Evolutionary conservation across 2,329 filamentous ascomycete genomes (phyloP).

Genomic region (Fusarium haematococcum): DNA sequence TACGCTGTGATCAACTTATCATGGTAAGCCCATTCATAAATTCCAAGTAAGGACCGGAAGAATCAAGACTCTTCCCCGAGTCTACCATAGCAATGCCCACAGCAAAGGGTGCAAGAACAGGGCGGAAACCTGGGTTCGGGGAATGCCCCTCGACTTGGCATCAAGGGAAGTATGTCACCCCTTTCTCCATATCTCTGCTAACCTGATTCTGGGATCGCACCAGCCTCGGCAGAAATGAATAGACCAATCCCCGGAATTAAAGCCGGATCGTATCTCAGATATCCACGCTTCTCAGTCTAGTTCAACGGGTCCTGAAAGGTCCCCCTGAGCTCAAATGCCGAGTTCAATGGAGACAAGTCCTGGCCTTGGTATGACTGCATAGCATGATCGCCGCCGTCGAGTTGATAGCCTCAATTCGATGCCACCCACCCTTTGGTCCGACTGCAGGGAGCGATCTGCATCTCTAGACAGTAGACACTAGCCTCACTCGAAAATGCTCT

Average conservation of each 20-base stretch:
- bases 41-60: neutral
- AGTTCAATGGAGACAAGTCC: neutral
- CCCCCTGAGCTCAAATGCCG: neutral
- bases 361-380: neutral
- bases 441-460: neutral
- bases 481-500: neutral
- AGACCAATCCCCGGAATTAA: neutral
- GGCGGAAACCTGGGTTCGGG: neutral
- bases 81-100: neutral
- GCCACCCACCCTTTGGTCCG: neutral
- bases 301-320: neutral
- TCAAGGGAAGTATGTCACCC: neutral
- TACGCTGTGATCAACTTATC: neutral
- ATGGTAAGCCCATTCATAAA: neutral
- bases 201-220: neutral
- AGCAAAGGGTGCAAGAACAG: neutral
- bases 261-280: neutral
- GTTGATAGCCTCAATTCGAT: neutral
- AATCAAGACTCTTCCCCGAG: neutral
- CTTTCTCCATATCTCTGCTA: neutral
- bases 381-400: neutral
- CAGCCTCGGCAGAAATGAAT: neutral
- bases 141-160: neutral
- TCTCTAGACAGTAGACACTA: neutral
- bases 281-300: neutral